Evolutionary conservation across 2,329 filamentous ascomycete species (phyloP), one percentile per base, ranked within the genome.

Genomic region (Hypoxylon sp.): DNA sequence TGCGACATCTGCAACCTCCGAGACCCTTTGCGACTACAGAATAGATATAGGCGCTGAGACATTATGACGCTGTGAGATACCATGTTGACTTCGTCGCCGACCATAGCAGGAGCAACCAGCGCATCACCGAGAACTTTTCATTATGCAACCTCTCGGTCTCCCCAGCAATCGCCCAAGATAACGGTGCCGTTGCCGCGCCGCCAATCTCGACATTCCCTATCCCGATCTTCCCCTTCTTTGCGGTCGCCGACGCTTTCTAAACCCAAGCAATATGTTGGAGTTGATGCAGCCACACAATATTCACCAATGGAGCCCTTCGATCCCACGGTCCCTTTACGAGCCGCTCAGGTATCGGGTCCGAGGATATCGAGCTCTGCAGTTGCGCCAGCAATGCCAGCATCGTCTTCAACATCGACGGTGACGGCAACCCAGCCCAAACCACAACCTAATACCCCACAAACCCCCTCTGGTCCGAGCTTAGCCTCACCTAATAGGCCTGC

Each of bases 21-120:
- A 26, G 24, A 26, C 24, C 24, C 34, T 24, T 26, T 62, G 54
- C 52, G 46, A 55, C 30, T 47, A 24, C 20, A 41, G 32, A 39
- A 52, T 47, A 26, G 47, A 28, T 51, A 58, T 54, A 51, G 64
- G 56, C 59, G 53, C 56, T 47, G 61, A 68, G 67, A 73, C 71
- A 74, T 72, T 75, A 84, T 77, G 75, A 84, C 82, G 82, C 78
- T 77, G 76, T 77, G 77, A 77, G 77, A 79, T 34, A 85, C 77
- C 80, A 87, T 87, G 85, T 82, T 87, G 82, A 85, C 84, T 76
- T 84, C 83, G 74, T 86, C 84, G 72, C 84, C 84, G 64, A 78
- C 82, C 69, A 78, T 82, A 72, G 74, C 82, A 74, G 77, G 77
- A 73, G 79, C 83, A 70, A 79, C 82, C 78, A 85, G 81, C 80